phyloP scores from a whole-genome alignment of 2,329 filamentous ascomycete genomes.

The Colletotrichum tamarilloi region DNA sequence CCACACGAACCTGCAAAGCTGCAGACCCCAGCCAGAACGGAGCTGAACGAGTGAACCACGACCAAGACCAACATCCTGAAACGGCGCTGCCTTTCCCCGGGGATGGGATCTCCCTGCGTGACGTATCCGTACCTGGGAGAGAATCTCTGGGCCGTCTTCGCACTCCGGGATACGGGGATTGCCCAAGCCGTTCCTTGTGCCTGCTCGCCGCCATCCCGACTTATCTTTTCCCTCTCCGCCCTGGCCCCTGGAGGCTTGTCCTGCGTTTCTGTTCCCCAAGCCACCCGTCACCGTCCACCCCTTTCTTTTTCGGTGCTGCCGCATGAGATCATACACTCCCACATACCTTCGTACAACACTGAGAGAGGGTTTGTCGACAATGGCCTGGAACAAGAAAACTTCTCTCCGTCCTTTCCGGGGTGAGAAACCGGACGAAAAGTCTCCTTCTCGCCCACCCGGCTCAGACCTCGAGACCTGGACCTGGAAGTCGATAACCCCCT shows the following conservation, averaged over 20 bases:
- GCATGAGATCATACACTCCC: not conserved
- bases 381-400: not conserved
- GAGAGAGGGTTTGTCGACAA: not conserved
- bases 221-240: not conserved
- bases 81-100: constrained; percentile 21
- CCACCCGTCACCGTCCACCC: not conserved
- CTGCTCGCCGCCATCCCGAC: not conserved
- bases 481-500: not conserved
- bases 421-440: constrained; percentile 34
- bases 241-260: not conserved
- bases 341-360: not conserved
- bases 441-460: constrained; percentile 13
- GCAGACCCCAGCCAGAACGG: not conserved
- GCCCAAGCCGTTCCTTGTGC: constrained; percentile 1
- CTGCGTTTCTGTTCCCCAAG: not conserved
- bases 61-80: constrained; percentile 29
- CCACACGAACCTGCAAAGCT: not conserved
- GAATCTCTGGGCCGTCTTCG: constrained; percentile 19
- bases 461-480: not conserved
- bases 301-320: not conserved
- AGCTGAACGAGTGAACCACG: constrained; percentile 12
- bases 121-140: not conserved
- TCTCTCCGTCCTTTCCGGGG: constrained; percentile 8
- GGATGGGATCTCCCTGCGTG: constrained; percentile 33
- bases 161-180: not conserved